Evolutionary conservation across 495 filamentous ascomycete species (phyloP), one percentile per base, ranked within the genome.

Genomic region (Penicillium canariense): DNA sequence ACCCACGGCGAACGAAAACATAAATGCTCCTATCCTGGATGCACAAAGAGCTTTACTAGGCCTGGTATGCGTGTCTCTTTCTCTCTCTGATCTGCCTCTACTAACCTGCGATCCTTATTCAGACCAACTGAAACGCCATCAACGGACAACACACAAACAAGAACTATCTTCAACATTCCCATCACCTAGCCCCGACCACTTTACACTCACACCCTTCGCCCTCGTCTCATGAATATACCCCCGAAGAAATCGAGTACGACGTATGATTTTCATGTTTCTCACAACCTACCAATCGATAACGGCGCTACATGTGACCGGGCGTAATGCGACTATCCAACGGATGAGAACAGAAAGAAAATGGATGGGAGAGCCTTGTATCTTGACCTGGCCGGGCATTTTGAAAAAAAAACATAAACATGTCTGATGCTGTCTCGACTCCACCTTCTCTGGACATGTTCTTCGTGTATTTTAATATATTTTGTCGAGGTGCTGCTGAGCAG

Each of bases 111-210:
- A 17, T 28, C 17, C 12, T 8, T 7, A 6, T 53, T 35, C 15
- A 78, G 75, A 78, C 26, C 75, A 78, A 70, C 53, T 78, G 4
- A 78, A 78, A 57, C 75, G 75, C 27, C 75, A 78, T 48, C 63
- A 72, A 36, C 66, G 65, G 39, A 71, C 72, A 18, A 78, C 73
- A 0, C 75, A 78, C 48, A 77, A 76, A 61, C 49, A 60, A 25
- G 72, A 73, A 14, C 15, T 51, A 5, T 40, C 42, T 23, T 51
- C 58, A 7, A 54, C 54, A 0, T 52, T 62, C 15, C 59, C 64
- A 23, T 75, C 68, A 5, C 68, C 68, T 8, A 50, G 61, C 30
- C 48, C 58, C 2, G 66, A 71, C 18, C 58, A 63, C 42, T 70
- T 73, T 50, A 43, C 56, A 1, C 39, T 70, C 7, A 34, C 68